phyloP scores from a whole-genome alignment of 2,329 filamentous ascomycete genomes.

The Thielaviopsis musarum region DNA sequence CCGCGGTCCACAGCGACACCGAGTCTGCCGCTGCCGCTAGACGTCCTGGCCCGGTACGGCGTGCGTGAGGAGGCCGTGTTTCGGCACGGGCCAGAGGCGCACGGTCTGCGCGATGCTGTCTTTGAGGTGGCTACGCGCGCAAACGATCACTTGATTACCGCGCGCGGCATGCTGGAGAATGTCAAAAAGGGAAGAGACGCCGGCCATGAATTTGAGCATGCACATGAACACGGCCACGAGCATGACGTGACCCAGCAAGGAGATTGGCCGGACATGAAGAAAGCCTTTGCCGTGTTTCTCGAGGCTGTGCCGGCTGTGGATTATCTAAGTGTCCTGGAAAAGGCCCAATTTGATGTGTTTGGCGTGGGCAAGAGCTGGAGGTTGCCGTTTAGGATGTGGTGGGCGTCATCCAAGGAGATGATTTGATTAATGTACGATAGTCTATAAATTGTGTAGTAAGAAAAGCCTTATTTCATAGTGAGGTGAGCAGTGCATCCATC shows the following conservation, averaged over 20 bases:
- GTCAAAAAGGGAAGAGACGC: conserved; percentile 56
- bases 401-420: conserved; percentile 29
- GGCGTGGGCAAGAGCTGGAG: conserved; percentile 55
- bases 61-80: conserved; percentile 84
- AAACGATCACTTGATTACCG: conserved; percentile 90
- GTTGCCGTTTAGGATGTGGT: conserved; percentile 60
- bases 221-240: conserved; percentile 50
- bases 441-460: no score
- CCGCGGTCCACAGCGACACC: conserved; percentile 17
- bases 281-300: conserved; percentile 64
- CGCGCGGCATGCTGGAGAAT: conserved; percentile 75
- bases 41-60: conserved; percentile 69
- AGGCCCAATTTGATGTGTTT: conserved; percentile 70
- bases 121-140: conserved; percentile 86
- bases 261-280: conserved; percentile 29
- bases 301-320: conserved; percentile 61
- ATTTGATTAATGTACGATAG: not conserved
- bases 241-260: conserved; percentile 23
- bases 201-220: conserved; percentile 77
- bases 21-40: conserved; percentile 62
- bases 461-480: no score
- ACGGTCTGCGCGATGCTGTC: conserved; percentile 72
- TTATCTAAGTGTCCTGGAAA: conserved; percentile 65
- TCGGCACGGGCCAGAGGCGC: conserved; percentile 58
- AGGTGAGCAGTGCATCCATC: no score